Base-by-base conservation (phyloP, 163 green algal genomes). In the Coccomyxa subellipsoidea region DNA sequence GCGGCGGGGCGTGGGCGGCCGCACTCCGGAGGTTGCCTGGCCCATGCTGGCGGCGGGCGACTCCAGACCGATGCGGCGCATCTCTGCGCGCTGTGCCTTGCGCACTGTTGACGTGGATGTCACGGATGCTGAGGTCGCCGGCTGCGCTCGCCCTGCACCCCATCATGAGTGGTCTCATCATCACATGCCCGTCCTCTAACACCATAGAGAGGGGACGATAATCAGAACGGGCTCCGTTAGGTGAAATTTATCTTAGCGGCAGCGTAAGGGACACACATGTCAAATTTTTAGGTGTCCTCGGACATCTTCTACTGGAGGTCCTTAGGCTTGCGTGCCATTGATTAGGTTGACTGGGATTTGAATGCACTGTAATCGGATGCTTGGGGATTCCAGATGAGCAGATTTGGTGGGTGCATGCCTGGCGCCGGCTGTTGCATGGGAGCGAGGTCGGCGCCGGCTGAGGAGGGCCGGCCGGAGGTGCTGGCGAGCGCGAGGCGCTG, bases 41-140 rank as follows among this genome's bases (percentile, higher is more conserved):
- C 29, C 66, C 27, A 73, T 36, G 66, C 66, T 73, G 66, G 66
- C 29, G 29, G 29, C 66, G 66, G 66, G 66, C 66, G 66, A 73
- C 27, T 73, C 66, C 66, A 73, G 66, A 23, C 66, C 66, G n/a
- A 73, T 32, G 66, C 66, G 66, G 18, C 66, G 66, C 66, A 73
- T 73, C 47, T 59, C 47, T 18, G 47, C 47, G 4, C 47, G 47
- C 47, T 59, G 47, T 18, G 47, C 47, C 47, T 59, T 18, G 4
- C 47, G 47, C 4, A 59, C 4, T 36, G 66, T 73, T 18, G 66
- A 73, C 29, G 66, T 34, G 18, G 66, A 35, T 6, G 47, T 59
- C 1, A 59, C 31, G 4, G 66, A 73, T n/a, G 66, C 66, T 36
- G 66, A 34, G 18, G 66, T 73, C n/a, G 66, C 66, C 66, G 66